These are phyloP conservation scores for Lasiosphaeriaceae sp. DNA, from an alignment of 495 filamentous ascomycete genomes.

Conservation along the genomic window DNA sequence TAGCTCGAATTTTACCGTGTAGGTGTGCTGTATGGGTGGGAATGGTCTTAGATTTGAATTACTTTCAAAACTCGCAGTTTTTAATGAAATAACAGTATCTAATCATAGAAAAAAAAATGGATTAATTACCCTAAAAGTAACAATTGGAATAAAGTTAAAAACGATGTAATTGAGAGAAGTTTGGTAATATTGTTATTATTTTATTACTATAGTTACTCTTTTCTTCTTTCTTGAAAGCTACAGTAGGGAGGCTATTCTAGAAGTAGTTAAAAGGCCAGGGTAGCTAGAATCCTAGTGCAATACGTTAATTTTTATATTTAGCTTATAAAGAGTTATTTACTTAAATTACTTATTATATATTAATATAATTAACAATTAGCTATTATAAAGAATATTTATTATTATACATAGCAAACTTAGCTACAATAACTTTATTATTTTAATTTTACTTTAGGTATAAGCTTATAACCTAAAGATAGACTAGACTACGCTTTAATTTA, in stretches of 20 bases:
- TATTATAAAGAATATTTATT: no score
- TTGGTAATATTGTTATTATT: background rate
- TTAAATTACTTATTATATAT: no score
- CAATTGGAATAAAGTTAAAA: background rate
- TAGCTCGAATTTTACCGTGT: background rate
- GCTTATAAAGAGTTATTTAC: no score
- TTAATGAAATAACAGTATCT: background rate
- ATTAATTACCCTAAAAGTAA: background rate
- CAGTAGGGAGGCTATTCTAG: background rate
- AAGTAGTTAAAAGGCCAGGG: background rate
- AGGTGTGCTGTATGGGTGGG: background rate
- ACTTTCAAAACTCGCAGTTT: background rate
- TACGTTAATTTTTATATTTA: no score
- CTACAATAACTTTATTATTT: no score
- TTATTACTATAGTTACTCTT: background rate
- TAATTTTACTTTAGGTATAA: no score
- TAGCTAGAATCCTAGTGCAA: no score
- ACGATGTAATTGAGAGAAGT: background rate
- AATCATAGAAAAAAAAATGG: background rate
- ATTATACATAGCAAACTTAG: no score
- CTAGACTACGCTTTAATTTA: no score
- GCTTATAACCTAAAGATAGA: no score
- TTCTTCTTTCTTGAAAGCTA: background rate
- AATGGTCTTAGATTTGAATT: background rate
- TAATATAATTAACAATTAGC: no score